Base-by-base conservation (phyloP, 1,139 yeast species). In the Tardiomyces blankii region DNA sequence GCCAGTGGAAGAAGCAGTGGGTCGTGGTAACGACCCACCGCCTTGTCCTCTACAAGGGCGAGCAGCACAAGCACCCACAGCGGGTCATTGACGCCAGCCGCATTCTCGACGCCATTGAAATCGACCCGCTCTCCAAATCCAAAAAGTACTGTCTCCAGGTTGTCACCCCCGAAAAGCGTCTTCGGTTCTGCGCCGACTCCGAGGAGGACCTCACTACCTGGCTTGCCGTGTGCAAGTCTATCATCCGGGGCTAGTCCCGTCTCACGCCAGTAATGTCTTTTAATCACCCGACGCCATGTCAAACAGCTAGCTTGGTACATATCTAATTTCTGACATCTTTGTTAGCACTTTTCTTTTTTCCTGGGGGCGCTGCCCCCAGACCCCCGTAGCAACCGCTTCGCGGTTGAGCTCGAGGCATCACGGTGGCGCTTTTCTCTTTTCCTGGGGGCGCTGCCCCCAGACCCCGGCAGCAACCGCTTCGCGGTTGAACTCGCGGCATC, bases 71-170 rank as follows among this genome's bases (percentile, higher is more conserved):
- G 40, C 44, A 51, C 39, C 61, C 61, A 7, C 46, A 58, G 50
- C 72, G 72, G 54, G 52, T 55, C 38, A 60, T 74, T 8, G 55
- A 60, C 3, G 56, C 72, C 6, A 52, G 56, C 6, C 69, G 71
- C 40, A 58, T 77, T n/a, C 58, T 70, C 13, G 82, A 77, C 53
- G 77, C 72, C 27, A 73, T 75, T 39, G 82, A 77, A 50, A 58
- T 75, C 41, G 80, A 76, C 47, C 72, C 78, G 1, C 46, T 73
- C 21, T 67, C 75, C 7, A 66, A 63, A 45, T 58, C 72, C 9
- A 73, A 69, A 49, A 53, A 56, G 40, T 73, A 70, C 65, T 75
- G 80, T 52, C 58, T 76, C 56, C 59, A 74, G 46, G 60, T 77
- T 19, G 73, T 77, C 33, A 73, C 79, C 0, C 71, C 75, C 0